Percentiles rank a stretch among this genome's conserved stretches.
Evolutionary conservation across 768 basidiomycete species (phyloP).

Genomic region (Lentinus tigrinus): DNA sequence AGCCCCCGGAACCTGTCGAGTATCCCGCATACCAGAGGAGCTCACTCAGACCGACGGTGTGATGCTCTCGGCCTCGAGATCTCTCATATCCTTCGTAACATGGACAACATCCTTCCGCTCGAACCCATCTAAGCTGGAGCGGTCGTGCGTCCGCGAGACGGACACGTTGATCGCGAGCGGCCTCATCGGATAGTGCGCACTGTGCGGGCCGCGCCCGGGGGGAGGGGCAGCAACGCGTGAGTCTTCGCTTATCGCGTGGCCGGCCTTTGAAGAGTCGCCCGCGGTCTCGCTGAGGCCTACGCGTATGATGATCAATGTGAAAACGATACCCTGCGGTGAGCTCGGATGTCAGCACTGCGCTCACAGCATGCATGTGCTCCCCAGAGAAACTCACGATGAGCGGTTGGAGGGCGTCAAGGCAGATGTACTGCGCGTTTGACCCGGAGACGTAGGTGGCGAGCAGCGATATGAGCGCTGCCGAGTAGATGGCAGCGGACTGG

Average conservation of each 20-base stretch:
- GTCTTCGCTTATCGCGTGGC: neutral
- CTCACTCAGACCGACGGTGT: neutral
- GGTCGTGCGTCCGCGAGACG: constrained; percentile 10
- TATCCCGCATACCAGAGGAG: no score
- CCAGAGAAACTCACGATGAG: constrained; percentile 2
- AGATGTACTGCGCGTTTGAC: constrained; percentile 4
- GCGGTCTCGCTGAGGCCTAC: neutral
- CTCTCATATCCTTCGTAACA: neutral
- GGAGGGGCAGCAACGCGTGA: neutral
- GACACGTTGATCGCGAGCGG: constrained; percentile 17
- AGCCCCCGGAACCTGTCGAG: no score
- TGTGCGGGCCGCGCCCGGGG: neutral
- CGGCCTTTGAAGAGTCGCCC: neutral
- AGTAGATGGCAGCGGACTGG: constrained; percentile 12
- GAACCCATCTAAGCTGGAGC: constrained; percentile 10
- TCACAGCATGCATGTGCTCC: neutral
- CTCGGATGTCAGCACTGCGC: neutral
- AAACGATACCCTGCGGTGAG: neutral
- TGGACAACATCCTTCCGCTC: constrained; percentile 5
- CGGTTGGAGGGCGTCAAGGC: constrained; percentile 1
- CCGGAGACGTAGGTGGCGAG: constrained; percentile 2
- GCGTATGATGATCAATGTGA: constrained; percentile 3
- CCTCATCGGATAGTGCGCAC: constrained; percentile 5
- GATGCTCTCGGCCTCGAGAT: neutral
- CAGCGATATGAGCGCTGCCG: constrained; percentile 2